These are phyloP conservation scores for Colletotrichum liaoningense DNA, from an alignment of 2,329 filamentous ascomycete species.

Conservation along the genomic window DNA sequence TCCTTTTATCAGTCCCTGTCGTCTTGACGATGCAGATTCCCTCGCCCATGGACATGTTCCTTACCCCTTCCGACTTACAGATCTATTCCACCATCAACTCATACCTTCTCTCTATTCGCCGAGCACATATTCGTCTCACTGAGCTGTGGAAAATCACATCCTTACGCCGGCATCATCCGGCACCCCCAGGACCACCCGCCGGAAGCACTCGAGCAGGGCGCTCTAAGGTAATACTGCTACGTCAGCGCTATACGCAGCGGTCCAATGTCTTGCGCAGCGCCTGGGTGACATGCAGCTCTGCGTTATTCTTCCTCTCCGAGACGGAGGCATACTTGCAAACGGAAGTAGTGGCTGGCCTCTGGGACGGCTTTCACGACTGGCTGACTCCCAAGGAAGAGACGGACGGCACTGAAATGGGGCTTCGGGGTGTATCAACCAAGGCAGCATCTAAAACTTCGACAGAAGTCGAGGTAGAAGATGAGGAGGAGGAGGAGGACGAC, in stretches of 20 bases:
- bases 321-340: conserved; percentile 90
- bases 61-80: conserved; percentile 79
- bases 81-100: conserved; percentile 88
- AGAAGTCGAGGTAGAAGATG: conserved; percentile 21
- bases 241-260: conserved; percentile 73
- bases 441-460: not conserved
- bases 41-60: conserved; percentile 87
- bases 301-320: conserved; percentile 90
- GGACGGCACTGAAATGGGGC: not conserved
- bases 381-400: conserved; percentile 60
- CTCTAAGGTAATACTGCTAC: conserved; percentile 69
- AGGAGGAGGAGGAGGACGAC: conserved; percentile 47
- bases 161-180: conserved; percentile 80
- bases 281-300: conserved; percentile 90
- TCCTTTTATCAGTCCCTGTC: conserved; percentile 83
- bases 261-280: conserved; percentile 79
- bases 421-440: not conserved
- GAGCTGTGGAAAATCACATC: conserved; percentile 88
- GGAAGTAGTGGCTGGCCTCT: conserved; percentile 85
- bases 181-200: conserved; percentile 73
- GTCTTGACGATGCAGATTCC: conserved; percentile 77
- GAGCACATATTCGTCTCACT: conserved; percentile 86
- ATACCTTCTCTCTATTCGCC: conserved; percentile 86
- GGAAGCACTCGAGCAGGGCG: conserved; percentile 71
- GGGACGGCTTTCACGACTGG: conserved; percentile 84